phyloP scores from a whole-genome alignment of 2,329 filamentous ascomycete genomes.

The Coniella lustricola region DNA sequence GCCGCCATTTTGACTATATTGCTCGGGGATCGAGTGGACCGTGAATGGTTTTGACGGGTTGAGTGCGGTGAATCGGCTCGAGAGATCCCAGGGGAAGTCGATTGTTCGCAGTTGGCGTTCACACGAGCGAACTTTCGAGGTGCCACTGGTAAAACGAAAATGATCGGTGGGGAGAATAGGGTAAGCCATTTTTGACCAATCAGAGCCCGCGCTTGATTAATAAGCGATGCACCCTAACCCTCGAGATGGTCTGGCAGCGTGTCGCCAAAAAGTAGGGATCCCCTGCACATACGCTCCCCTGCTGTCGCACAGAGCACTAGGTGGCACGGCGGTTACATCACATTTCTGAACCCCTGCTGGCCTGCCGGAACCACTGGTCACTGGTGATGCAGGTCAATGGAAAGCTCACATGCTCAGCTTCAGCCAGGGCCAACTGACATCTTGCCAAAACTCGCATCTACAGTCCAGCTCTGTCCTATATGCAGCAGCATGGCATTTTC shows the following conservation, averaged over 20 bases:
- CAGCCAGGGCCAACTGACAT: not conserved
- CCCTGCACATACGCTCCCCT: not conserved
- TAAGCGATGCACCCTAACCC: not conserved
- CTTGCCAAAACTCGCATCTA: not conserved
- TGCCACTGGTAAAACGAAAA: slow-evolving; percentile 2
- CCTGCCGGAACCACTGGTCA: not conserved
- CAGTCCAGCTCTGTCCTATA: not conserved
- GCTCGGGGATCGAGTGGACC: slow-evolving; percentile 22
- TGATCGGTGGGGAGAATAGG: slow-evolving; percentile 5
- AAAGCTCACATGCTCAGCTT: slow-evolving; percentile 4
- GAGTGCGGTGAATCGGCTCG: slow-evolving; percentile 15
- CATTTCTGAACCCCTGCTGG: not conserved
- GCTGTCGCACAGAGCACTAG: not conserved
- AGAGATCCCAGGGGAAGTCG: slow-evolving; percentile 19
- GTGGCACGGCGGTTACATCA: not conserved
- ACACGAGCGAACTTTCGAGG: slow-evolving; percentile 4
- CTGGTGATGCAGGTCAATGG: not conserved
- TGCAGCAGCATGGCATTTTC: not conserved
- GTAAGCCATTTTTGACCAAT: slow-evolving; percentile 1
- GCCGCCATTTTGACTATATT: slow-evolving; percentile 50
- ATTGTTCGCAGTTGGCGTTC: slow-evolving; percentile 8
- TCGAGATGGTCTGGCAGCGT: not conserved
- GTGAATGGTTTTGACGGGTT: slow-evolving; percentile 24
- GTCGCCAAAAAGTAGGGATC: not conserved
- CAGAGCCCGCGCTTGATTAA: not conserved